A percentile compares a stretch with the other conserved stretches of the same genome.
Conservation (phyloP, 2,329 filamentous ascomycete species). For the Exserohilum turcica region DNA sequence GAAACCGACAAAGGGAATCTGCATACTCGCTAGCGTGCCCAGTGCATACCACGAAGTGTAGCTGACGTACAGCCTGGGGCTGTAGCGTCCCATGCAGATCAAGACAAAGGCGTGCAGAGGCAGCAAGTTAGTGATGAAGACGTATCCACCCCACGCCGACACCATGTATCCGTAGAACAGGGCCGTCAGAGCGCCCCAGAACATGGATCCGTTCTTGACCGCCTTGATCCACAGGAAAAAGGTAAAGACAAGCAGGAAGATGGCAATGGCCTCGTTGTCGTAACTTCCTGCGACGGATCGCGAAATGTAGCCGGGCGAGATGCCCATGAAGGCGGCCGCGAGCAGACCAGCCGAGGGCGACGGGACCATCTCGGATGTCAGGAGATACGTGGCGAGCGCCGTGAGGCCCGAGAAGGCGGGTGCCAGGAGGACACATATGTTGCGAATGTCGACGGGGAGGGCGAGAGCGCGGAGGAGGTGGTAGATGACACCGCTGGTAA, state of each 20-base stretch:
- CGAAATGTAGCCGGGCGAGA: slow-evolving; percentile 95
- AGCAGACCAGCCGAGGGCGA: slow-evolving; percentile 93
- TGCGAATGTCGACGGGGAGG: slow-evolving; percentile 95
- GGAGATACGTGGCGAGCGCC: slow-evolving; percentile 87
- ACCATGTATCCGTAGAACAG: slow-evolving; percentile 99
- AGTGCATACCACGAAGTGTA: slow-evolving; percentile 99
- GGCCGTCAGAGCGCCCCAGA: slow-evolving; percentile 93
- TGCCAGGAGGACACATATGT: slow-evolving; percentile 96
- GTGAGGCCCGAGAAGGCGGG: slow-evolving; percentile 94
- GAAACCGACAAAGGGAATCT: slow-evolving; percentile 98
- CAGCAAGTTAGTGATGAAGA: slow-evolving; percentile 97
- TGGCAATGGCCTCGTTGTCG: slow-evolving; percentile 99
- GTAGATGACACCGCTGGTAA: slow-evolving; percentile 96
- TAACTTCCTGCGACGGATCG: slow-evolving; percentile 97
- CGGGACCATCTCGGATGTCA: slow-evolving; percentile 97
- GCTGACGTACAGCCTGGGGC: slow-evolving; percentile 89
- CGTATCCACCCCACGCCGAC: slow-evolving; percentile 98
- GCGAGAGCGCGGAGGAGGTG: slow-evolving; percentile 87
- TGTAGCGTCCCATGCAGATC: slow-evolving; percentile 96
- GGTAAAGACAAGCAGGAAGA: slow-evolving; percentile 97
- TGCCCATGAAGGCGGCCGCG: slow-evolving; percentile 95
- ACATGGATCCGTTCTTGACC: slow-evolving; percentile 91
- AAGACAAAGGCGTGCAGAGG: slow-evolving; percentile 93
- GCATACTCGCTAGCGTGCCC: slow-evolving; percentile 96
- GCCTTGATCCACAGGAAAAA: slow-evolving; percentile 99